These are phyloP conservation scores for Cyberlindnera petersonii DNA, from an alignment of 805 yeast species.

Conservation along the genomic window DNA sequence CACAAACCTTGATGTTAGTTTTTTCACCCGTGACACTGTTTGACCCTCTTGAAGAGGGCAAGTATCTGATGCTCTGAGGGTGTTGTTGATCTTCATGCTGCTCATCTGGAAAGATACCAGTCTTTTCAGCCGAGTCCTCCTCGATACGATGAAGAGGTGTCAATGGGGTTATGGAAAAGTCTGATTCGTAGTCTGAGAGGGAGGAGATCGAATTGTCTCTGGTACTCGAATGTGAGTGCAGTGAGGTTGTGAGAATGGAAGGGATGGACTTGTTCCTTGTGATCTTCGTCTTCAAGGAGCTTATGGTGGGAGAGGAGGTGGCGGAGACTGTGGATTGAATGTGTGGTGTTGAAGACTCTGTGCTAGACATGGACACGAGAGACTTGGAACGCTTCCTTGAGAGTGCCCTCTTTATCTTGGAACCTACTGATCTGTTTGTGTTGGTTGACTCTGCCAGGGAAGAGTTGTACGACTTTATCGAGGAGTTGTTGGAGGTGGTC, in stretches of 20 bases:
- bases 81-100: background rate
- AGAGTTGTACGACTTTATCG: conserved; percentile 22
- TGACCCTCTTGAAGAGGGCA: conserved; percentile 5
- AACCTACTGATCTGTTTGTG: conserved; percentile 14
- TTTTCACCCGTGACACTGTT: conserved; percentile 1
- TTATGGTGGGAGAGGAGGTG: background rate
- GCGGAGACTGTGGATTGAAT: background rate
- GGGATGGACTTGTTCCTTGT: conserved; percentile 9
- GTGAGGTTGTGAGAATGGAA: background rate
- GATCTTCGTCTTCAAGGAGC: conserved; percentile 2
- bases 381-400: conserved; percentile 19
- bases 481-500: conserved; percentile 23
- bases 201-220: conserved; percentile 27
- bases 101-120: background rate
- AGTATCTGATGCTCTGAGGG: conserved; percentile 11
- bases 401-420: conserved; percentile 11
- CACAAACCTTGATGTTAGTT: conserved; percentile 9
- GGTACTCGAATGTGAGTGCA: conserved; percentile 11
- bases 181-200: conserved; percentile 22
- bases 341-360: conserved; percentile 1
- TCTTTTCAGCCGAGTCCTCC: conserved; percentile 19
- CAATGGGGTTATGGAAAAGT: conserved; percentile 10
- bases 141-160: conserved; percentile 23
- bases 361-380: conserved; percentile 7
- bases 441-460: conserved; percentile 20